These are phyloP conservation scores for Ceratocystiopsis brevicomis DNA, from an alignment of 2,329 filamentous ascomycete genomes.

Conservation along the genomic window DNA sequence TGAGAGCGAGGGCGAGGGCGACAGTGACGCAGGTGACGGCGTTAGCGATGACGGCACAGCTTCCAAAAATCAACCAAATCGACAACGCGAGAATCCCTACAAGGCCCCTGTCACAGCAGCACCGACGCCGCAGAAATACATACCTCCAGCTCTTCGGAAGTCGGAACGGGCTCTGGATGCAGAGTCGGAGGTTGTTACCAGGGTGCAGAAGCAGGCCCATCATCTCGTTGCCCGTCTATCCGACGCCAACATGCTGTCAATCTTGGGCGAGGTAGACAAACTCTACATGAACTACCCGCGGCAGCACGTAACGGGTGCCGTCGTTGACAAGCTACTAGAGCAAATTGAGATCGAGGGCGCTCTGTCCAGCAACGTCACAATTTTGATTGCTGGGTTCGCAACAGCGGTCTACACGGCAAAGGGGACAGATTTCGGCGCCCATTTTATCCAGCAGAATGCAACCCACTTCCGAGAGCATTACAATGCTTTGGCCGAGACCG, in stretches of 20 bases:
- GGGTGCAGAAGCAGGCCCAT: slow-evolving; percentile 63
- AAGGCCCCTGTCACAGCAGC: slow-evolving; percentile 43
- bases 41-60: too few relatives aligned
- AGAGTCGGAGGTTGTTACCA: slow-evolving; percentile 46
- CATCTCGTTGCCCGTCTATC: slow-evolving; percentile 85
- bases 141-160: slow-evolving; percentile 68
- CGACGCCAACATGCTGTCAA: slow-evolving; percentile 72
- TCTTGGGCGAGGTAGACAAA: slow-evolving; percentile 63
- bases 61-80: slow-evolving; percentile 9
- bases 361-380: slow-evolving; percentile 74
- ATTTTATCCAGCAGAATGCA: slow-evolving; percentile 45
- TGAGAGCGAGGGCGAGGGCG: slow-evolving; percentile 11
- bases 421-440: slow-evolving; percentile 76
- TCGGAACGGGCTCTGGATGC: slow-evolving; percentile 16
- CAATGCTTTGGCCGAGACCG: slow-evolving; percentile 17
- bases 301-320: slow-evolving; percentile 67
- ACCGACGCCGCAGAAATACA: slow-evolving; percentile 47
- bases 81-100: slow-evolving; percentile 61
- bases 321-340: slow-evolving; percentile 61
- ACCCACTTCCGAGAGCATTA: slow-evolving; percentile 49
- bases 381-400: slow-evolving; percentile 77
- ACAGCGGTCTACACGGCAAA: slow-evolving; percentile 73
- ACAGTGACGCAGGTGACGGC: slow-evolving; percentile 12
- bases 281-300: slow-evolving; percentile 70
- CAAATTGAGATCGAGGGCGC: slow-evolving; percentile 61